Percentiles rank a stretch among this genome's conserved stretches.
Conservation (phyloP, 139 green algal genomes). For the Tetradesmus lagerheimii region DNA sequence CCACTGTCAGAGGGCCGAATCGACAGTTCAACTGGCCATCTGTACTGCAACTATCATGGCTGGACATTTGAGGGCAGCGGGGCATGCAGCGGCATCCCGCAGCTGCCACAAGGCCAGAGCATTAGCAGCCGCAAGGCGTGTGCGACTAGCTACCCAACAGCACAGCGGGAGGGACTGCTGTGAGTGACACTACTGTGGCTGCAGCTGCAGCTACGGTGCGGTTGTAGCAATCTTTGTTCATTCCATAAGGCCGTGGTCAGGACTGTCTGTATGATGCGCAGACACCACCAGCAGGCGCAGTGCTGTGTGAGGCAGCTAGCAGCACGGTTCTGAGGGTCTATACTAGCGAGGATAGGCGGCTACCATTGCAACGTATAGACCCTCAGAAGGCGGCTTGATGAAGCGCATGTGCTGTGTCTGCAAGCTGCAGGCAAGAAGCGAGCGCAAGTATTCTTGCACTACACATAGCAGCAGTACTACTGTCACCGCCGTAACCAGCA, state of each 20-base stretch:
- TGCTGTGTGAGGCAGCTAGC: too few species aligned
- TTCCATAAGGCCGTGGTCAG: background rate
- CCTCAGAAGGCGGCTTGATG: too few species aligned
- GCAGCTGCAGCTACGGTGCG: background rate
- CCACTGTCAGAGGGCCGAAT: conserved; percentile 73
- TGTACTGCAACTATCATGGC: conserved; percentile 61
- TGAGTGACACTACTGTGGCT: background rate
- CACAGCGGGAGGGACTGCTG: conserved; percentile 15
- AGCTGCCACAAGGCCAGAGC: conserved; percentile 36
- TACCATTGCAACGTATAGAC: too few species aligned
- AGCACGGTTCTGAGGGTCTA: too few species aligned
- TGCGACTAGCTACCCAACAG: background rate
- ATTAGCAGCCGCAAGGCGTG: conserved; percentile 3
- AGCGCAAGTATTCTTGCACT: background rate
- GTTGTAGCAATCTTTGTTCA: background rate
- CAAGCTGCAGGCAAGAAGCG: too few species aligned
- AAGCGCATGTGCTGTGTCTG: too few species aligned
- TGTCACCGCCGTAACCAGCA: too few species aligned
- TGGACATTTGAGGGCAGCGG: conserved; percentile 45
- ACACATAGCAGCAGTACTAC: background rate
- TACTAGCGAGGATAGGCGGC: too few species aligned
- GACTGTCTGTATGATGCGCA: background rate
- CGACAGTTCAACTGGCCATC: conserved; percentile 52
- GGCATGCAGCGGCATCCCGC: conserved; percentile 62
- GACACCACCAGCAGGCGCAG: background rate